These are phyloP conservation scores for Penicillium sp. DNA, from an alignment of 2,329 filamentous ascomycete genomes.

Conservation along the genomic window DNA sequence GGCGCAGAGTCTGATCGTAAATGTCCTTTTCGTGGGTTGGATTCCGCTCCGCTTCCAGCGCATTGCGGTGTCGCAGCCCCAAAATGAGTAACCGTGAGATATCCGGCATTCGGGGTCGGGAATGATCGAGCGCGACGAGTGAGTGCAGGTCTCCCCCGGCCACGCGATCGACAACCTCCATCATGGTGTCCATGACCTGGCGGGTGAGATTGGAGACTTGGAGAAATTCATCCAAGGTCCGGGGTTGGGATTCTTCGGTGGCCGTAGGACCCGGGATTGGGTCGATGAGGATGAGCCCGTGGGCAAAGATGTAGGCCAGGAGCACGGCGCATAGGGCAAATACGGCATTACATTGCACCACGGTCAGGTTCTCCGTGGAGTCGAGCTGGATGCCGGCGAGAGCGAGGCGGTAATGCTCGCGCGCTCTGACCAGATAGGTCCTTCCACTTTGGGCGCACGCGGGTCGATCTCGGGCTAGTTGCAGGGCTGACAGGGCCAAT, in stretches of 20 bases:
- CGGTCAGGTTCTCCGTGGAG: constrained; percentile 15
- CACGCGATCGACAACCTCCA: constrained; percentile 20
- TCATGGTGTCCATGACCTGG: constrained; percentile 25
- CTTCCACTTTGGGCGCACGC: constrained; percentile 11
- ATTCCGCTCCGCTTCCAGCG: constrained; percentile 15
- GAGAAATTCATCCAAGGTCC: constrained; percentile 27
- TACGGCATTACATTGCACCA: constrained; percentile 29
- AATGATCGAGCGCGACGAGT: constrained; percentile 21
- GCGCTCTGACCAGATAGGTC: constrained; percentile 24
- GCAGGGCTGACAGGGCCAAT: constrained; percentile 31
- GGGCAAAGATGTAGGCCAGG: constrained; percentile 32
- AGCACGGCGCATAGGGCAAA: constrained; percentile 33
- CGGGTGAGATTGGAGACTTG: constrained; percentile 26
- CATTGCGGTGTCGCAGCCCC: constrained; percentile 23
- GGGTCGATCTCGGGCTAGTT: constrained; percentile 20
- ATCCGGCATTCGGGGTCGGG: constrained; percentile 29
- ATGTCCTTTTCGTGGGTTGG: constrained; percentile 22
- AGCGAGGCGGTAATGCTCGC: constrained; percentile 24
- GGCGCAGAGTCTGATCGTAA: constrained; percentile 24
- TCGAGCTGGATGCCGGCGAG: constrained; percentile 20
- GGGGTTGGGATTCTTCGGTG: constrained; percentile 3
- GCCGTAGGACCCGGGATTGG: constrained; percentile 5
- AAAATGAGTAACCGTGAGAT: constrained; percentile 28
- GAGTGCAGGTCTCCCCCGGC: constrained; percentile 21
- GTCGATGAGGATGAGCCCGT: constrained; percentile 18